Evolutionary conservation across 2,329 filamentous ascomycete species (phyloP), one percentile per base, ranked within the genome.

Genomic region (Penicillium glabrum): DNA sequence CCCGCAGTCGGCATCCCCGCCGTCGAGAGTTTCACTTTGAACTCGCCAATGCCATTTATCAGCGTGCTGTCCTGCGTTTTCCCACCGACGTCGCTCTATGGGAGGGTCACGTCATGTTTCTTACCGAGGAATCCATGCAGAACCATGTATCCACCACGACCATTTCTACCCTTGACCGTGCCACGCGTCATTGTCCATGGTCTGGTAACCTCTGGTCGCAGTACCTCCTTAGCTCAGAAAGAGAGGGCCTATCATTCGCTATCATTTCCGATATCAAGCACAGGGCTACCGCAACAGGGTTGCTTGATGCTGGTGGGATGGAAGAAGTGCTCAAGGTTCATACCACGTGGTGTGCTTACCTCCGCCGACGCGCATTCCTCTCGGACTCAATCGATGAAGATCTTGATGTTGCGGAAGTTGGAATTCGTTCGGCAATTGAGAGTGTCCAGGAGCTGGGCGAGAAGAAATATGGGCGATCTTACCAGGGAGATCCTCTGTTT

Each of bases 201-300:
- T 96, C 92, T 7, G 95, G 95, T 16, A 83, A 85, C 27, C 82
- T 99, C 7, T 99, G 95, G 95, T 90, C 91, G 7, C 87, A 93
- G 63, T 93, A 93, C 62, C 88, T 99, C 26, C 77, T 97, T 51
- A 89, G 87, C 21, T 90, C 91, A 3, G 95, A 98, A 75, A 85
- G 90, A 46, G 88, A 90, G 58, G 84, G 85, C 33, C 83, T 88
- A 61, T 82, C 88, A 0, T 96, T 96, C 67, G 81, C 88, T 24
- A 89, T 90, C 49, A 90, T 98, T 51, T 91, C 96, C 66, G 83
- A 87, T 41, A 92, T 97, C 72, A 99, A 99, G 75, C 91, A 97
- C 73, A 87, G 88, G 44, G 95, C 95, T 7, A 98, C 93, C 0
- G 91, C 88, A 68, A 91, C 91, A 24, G 88, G 91, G 9, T 82